These are phyloP conservation scores for Syzygium oleosum DNA, from an alignment of 345 rosid species.

Conservation along the genomic window DNA sequence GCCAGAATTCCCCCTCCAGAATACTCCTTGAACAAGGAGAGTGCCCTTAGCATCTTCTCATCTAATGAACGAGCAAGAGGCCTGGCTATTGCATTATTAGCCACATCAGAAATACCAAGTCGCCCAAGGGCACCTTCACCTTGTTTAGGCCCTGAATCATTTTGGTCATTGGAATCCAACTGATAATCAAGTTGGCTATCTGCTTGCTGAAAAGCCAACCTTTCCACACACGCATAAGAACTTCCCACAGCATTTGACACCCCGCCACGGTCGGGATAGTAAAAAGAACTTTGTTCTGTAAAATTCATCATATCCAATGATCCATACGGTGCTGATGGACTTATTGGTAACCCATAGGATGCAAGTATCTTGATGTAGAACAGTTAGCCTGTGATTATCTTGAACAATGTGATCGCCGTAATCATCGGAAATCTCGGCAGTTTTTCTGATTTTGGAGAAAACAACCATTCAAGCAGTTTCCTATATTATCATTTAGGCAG, in stretches of 20 bases:
- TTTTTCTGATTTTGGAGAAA: no score
- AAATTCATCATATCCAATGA: conserved; percentile 24
- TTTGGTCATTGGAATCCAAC: conserved; percentile 15
- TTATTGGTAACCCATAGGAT: conserved; percentile 29
- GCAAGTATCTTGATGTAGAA: conserved; percentile 32
- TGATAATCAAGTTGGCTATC: conserved; percentile 17
- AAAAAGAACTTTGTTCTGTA: conserved; percentile 20
- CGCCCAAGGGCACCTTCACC: conserved; percentile 11
- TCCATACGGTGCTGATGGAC: conserved; percentile 27
- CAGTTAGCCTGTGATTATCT: no score
- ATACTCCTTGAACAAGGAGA: conserved; percentile 61
- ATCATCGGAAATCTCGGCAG: no score
- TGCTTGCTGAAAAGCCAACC: conserved; percentile 18
- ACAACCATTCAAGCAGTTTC: no score
- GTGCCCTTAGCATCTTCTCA: conserved; percentile 81
- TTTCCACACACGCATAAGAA: conserved; percentile 33
- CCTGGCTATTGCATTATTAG: conserved; percentile 21
- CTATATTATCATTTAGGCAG: no score
- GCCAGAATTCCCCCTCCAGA: conserved; percentile 79
- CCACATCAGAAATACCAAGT: conserved; percentile 7
- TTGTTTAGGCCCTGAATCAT: conserved; percentile 16
- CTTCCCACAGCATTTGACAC: conserved; percentile 6
- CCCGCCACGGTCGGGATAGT: conserved; percentile 7
- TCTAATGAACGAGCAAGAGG: conserved; percentile 44
- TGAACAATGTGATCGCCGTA: no score